Evolutionary conservation across 345 rosid genomes (phyloP).

Genomic region (Salix arbutifolia): DNA sequence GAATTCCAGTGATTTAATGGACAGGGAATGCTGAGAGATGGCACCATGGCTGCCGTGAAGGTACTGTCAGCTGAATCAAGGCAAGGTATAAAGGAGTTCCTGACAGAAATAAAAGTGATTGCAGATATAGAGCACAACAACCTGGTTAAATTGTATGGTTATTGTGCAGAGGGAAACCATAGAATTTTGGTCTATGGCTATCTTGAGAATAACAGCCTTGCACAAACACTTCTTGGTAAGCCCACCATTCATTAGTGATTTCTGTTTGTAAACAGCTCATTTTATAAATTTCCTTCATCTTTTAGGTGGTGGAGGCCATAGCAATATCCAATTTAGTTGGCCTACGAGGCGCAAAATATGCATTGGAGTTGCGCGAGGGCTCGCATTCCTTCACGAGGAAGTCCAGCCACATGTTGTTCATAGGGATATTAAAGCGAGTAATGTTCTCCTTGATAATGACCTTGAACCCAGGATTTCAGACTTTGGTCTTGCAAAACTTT

Average conservation of each 20-base stretch:
- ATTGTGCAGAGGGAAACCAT: slow-evolving; percentile 57
- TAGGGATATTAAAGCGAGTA: slow-evolving; percentile 77
- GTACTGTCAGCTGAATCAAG: slow-evolving; percentile 55
- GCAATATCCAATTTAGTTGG: slow-evolving; percentile 55
- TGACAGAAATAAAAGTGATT: slow-evolving; percentile 59
- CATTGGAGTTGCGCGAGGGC: slow-evolving; percentile 63
- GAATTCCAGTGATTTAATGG: slow-evolving; percentile 6
- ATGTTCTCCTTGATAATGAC: slow-evolving; percentile 55
- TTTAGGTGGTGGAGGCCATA: slow-evolving; percentile 39
- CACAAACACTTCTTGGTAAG: slow-evolving; percentile 62
- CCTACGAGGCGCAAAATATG: slow-evolving; percentile 44
- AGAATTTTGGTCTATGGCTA: slow-evolving; percentile 66
- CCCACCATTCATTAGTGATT: background rate
- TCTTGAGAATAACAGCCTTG: slow-evolving; percentile 69
- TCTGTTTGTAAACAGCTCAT: slow-evolving; percentile 2
- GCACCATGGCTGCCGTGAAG: slow-evolving; percentile 52
- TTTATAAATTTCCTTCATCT: background rate
- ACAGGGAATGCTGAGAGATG: slow-evolving; percentile 59
- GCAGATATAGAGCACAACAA: slow-evolving; percentile 52
- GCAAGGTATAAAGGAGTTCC: slow-evolving; percentile 63
- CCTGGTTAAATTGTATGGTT: slow-evolving; percentile 59
- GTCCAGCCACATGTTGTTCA: slow-evolving; percentile 58
- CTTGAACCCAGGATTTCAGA: slow-evolving; percentile 65
- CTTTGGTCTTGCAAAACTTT: slow-evolving; percentile 75
- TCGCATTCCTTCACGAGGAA: slow-evolving; percentile 68